These are phyloP conservation scores for Phialemonium atrogriseum DNA, from an alignment of 2,329 filamentous ascomycete species.

Conservation along the genomic window DNA sequence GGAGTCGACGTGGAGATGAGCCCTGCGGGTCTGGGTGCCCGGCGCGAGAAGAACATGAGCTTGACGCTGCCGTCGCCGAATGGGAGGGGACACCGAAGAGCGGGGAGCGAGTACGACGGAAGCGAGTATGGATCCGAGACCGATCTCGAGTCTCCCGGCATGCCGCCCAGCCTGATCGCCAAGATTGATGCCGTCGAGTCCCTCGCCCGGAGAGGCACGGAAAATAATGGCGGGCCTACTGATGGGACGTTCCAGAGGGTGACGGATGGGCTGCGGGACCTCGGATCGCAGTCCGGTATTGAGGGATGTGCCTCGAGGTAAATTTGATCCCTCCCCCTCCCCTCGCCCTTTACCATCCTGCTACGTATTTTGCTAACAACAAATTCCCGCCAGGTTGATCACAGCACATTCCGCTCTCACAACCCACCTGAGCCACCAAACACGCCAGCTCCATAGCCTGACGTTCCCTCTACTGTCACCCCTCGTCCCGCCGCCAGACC, in stretches of 20 bases:
- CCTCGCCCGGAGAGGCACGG: conserved; percentile 56
- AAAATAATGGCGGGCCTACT: conserved; percentile 54
- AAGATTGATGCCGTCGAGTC: conserved; percentile 67
- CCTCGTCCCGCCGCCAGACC: conserved; percentile 52
- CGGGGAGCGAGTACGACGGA: conserved; percentile 57
- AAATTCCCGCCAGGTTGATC: conserved; percentile 56
- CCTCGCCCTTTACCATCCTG: conserved; percentile 1
- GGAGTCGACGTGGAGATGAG: conserved; percentile 33
- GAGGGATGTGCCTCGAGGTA: conserved; percentile 66
- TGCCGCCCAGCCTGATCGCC: conserved; percentile 57
- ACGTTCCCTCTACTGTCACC: conserved; percentile 65
- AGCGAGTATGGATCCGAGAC: conserved; percentile 68
- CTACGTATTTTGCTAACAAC: conserved; percentile 3
- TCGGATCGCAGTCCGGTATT: conserved; percentile 65
- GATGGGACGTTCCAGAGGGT: conserved; percentile 63
- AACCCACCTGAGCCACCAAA: conserved; percentile 67
- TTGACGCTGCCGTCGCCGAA: conserved; percentile 36
- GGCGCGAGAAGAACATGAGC: conserved; percentile 25
- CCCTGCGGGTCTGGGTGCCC: conserved; percentile 10
- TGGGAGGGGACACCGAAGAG: conserved; percentile 40
- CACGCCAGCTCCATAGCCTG: conserved; percentile 65
- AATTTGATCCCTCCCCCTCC: conserved; percentile 12
- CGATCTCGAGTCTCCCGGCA: conserved; percentile 60
- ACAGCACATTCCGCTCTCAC: conserved; percentile 68
- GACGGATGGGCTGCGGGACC: conserved; percentile 59